Conservation (phyloP, 306 rosid genomes). For the Citrullus colocynthis region DNA sequence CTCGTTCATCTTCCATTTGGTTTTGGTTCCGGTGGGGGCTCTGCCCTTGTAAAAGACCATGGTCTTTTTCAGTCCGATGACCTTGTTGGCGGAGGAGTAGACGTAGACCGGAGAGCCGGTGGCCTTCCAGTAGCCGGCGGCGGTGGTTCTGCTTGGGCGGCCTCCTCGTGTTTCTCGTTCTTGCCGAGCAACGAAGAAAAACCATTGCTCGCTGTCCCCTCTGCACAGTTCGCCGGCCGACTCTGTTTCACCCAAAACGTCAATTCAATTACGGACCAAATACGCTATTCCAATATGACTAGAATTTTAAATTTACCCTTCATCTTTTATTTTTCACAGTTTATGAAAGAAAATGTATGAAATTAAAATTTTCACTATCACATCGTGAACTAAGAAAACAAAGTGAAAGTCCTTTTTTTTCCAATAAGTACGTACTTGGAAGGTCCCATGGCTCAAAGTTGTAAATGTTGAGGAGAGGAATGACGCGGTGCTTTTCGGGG, state of each 20-base stretch:
- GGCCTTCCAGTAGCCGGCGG: constrained; percentile 80
- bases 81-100: constrained; percentile 43
- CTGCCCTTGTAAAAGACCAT: constrained; percentile 80
- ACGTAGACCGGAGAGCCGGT: constrained; percentile 80
- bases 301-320: too few species aligned
- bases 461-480: constrained; percentile 48
- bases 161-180: constrained; percentile 76
- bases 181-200: constrained; percentile 62
- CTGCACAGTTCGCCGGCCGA: constrained; percentile 50
- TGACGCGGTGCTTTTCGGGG: constrained; percentile 24
- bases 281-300: too few species aligned
- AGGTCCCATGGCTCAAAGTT: constrained; percentile 64
- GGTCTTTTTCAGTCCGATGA: constrained; percentile 66
- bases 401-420: neutral
- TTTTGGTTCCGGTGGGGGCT: constrained; percentile 74
- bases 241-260: constrained; percentile 21
- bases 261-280: too few species aligned
- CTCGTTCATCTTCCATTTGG: constrained; percentile 90
- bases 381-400: neutral
- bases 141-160: constrained; percentile 65
- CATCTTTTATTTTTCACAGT: too few species aligned
- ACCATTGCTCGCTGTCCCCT: constrained; percentile 86
- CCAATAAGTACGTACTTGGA: constrained; percentile 29
- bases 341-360: too few species aligned
- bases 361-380: too few species aligned